Base-by-base conservation (phyloP, 2,329 filamentous ascomycete species). In the Pyricularia grisea region DNA sequence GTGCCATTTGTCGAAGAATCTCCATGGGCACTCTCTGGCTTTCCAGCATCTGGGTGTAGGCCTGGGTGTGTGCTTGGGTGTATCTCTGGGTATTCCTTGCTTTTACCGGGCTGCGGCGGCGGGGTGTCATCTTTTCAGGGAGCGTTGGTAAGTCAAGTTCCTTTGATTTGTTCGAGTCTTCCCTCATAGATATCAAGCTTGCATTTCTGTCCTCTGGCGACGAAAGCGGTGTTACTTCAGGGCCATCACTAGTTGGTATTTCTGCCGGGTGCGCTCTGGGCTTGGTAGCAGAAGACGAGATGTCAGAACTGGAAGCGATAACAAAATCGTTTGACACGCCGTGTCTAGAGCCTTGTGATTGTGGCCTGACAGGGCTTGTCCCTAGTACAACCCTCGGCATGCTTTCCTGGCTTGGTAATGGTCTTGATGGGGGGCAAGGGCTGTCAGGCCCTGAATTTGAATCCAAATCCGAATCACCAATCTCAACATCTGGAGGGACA, bases 11-110 rank as follows among this genome's bases (percentile, higher is more conserved):
- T 25, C 80, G 79, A n/a, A 87, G 80, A 4, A 82, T 76, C 25
- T 83, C 78, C 4, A 84, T 76, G 0, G 84, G 80, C 0, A 88
- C 80, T 3, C 86, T 82, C 71, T 88, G 86, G 69, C 81, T 83
- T 70, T 83, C 81, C 14, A 79, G 71, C 3, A 72, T 75, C 69
- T 81, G 79, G 30, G 74, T 78, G 63, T 67, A 58, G 25, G 72
- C 72, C 30, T 72, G 74, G 5, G 74, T 72, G 31, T 70, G 68
- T 20, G 70, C 30, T 28, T 68, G 67, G 1, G 67, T 68, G 60
- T 68, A 33, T 3, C 55, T 31, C 20, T 63, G 68, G 23, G 58
- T 61, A 27, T 28, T 61, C 25, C 25, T 61, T 61, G 23, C 58
- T 27, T 27, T 61, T 27, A 61, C 3, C 12, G 58, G 58, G 12